Percentiles rank a stretch among this genome's conserved stretches.
phyloP scores from a whole-genome alignment of 2,329 filamentous ascomycete species.

The Apiospora pterosperma region DNA sequence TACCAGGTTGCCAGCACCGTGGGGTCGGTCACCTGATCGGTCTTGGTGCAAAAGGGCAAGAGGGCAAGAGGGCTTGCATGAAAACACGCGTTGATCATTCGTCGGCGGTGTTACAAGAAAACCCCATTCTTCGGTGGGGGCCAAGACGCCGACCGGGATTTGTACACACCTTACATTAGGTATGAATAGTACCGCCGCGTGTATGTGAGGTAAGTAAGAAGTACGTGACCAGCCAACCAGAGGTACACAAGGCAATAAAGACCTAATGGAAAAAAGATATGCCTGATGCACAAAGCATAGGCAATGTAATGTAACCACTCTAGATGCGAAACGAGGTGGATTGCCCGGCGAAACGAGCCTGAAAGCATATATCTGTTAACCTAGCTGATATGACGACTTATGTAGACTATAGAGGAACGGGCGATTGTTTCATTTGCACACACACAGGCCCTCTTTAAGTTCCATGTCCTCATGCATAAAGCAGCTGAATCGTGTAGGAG shows the following conservation, averaged over 20 bases:
- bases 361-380: background rate
- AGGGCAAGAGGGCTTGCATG: constrained; percentile 3
- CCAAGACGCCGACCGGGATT: background rate
- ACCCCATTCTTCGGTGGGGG: background rate
- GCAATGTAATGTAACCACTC: background rate
- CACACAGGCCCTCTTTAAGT: background rate
- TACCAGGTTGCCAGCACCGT: background rate
- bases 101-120: background rate
- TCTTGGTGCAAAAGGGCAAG: background rate
- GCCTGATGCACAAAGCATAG: background rate
- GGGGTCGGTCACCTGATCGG: too few relatives aligned
- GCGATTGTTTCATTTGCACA: background rate
- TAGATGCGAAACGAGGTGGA: background rate
- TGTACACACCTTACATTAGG: constrained; percentile 1
- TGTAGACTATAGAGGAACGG: background rate
- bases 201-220: too few relatives aligned
- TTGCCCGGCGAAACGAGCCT: background rate
- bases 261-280: background rate
- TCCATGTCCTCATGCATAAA: background rate
- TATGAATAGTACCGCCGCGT: too few relatives aligned
- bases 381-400: background rate
- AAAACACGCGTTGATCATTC: constrained; percentile 4
- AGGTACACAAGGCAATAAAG: background rate
- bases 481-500: background rate
- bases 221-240: background rate